Base-by-base conservation (phyloP, 208 protist species). In the Acanthamoeba sp. region DNA sequence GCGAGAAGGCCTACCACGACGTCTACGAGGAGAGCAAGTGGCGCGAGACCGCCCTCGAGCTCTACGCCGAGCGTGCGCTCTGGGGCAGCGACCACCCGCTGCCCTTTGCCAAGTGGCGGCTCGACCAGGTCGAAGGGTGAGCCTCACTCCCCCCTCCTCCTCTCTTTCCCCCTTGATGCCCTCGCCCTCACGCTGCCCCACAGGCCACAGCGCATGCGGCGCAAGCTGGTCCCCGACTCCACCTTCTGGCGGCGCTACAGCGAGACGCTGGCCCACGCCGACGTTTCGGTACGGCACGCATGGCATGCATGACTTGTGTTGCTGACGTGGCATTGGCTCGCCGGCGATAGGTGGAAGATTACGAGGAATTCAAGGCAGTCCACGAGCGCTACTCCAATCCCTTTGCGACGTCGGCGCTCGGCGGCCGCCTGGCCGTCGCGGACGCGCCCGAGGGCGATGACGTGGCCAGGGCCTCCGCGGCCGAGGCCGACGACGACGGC, bases 41-140 rank as follows among this genome's bases (percentile, higher is more conserved):
- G 76, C 82, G 71, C 24, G 57, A 91, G 20, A 42, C 78, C 32
- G 27, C 57, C n/a, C 64, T 80, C 20, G 91, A 95, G 69, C 42
- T 96, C 34, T 95, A 88, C 27, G 62, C 85, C 76, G 95, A 96
- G 59, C 71, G 95, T 10, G 95, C 94, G 38, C 87, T 95, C 1
- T 96, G 93, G 93, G 95, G 94, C 52, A 50, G 69, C 38, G 36
- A 62, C 3, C 24, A 57, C 9, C 90, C 92, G 7, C 34, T 45
- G 22, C 16, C 78, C 40, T 50, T 96, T 10, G 94, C 66, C 66
- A 95, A 95, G 73, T 96, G 93, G 91, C 94, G 88, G 29, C 57
- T 96, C 0, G 95, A 96, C 36, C 66, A 57, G 27, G 94, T 94
- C 52, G 95, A 96, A 73, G 94, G 93, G 55, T 84, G n/a, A n/a